phyloP scores from a whole-genome alignment of 2,329 filamentous ascomycete genomes.

The Orbilia blumenaviensis region DNA sequence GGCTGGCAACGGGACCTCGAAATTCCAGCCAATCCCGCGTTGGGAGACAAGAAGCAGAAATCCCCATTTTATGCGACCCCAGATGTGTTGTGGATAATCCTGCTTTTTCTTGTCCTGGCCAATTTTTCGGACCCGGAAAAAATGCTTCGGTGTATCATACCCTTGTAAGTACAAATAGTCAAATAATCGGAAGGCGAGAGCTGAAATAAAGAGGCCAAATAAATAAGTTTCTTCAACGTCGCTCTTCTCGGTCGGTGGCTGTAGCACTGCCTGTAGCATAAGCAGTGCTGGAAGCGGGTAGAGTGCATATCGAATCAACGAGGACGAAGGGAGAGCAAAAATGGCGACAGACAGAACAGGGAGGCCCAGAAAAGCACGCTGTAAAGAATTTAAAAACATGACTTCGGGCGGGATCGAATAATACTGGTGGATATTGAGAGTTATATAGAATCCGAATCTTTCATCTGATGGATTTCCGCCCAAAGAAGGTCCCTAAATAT shows the following conservation, averaged over 20 bases:
- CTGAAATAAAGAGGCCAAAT: constrained; percentile 15
- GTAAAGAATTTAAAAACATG: constrained; percentile 16
- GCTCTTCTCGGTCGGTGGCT: constrained; percentile 10
- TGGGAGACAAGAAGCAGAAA: constrained; percentile 18
- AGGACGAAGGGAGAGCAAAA: constrained; percentile 21
- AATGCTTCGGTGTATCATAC: constrained; percentile 31
- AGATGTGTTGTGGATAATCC: constrained; percentile 8
- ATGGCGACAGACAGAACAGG: constrained; percentile 7
- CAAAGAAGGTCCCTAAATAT: too few species aligned
- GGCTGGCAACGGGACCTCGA: constrained; percentile 21
- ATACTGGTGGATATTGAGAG: not conserved
- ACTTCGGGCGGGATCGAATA: not conserved
- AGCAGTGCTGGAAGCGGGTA: constrained; percentile 26
- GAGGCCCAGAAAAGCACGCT: constrained; percentile 24
- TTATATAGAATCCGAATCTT: not conserved
- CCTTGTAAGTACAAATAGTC: constrained; percentile 43
- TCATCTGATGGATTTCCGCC: not conserved
- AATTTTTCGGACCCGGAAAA: constrained; percentile 6
- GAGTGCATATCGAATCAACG: constrained; percentile 16
- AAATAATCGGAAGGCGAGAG: constrained; percentile 11
- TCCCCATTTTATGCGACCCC: constrained; percentile 10
- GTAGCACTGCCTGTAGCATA: not conserved
- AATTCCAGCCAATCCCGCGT: constrained; percentile 49
- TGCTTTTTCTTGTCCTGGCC: not conserved
- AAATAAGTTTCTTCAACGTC: constrained; percentile 31